Base-by-base conservation (phyloP, 768 basidiomycete genomes). In the Cyclocybe aegerita region DNA sequence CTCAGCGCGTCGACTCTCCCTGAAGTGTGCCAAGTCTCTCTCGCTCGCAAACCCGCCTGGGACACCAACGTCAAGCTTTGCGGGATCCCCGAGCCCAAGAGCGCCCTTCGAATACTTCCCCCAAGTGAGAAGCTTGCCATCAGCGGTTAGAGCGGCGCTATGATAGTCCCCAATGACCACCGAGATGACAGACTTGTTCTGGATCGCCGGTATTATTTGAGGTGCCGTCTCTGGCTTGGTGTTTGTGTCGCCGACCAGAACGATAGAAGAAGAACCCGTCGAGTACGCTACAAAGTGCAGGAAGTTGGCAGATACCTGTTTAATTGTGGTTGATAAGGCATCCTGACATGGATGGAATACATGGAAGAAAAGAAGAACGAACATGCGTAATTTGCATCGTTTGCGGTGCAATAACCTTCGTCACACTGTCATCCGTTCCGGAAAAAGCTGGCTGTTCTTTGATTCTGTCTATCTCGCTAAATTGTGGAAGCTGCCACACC, bases 151-250 rank as follows among this genome's bases (percentile, higher is more conserved):
- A 1, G 96, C 95, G 33, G 83, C 90, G 62, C 77, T 84, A 71
- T 98, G 96, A 66, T 95, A 97, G 68, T 98, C 96, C 4, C 96
- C 96, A 44, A 93, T 77, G 10, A 87, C 86, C 48, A 96, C 84
- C 44, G 91, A 90, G 52, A 98, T 95, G 47, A 98, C 81, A 34
- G 78, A 74, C 56, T 72, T 80, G 57, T 88, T 78, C 60, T 97
- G 93, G 29, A 98, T 71, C 32, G 77, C 80, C 1, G 88, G 85
- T 4, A 90, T 74, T 50, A 93, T 72, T 32, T 71, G 75, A n/a
- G 88, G 90, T 50, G 62, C 59, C 11, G 70, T 72, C 15, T 68
- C 65, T 9, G 70, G 50, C 33, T 70, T 58, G 6, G 79, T 81
- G n/a, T 72, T 63, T 10, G 68, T 71, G 39, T 80, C 70, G 35